A percentile compares a stretch with the other conserved stretches of the same genome.
Conservation (phyloP, 2,329 filamentous ascomycete genomes). For the Fusarium sp. region DNA sequence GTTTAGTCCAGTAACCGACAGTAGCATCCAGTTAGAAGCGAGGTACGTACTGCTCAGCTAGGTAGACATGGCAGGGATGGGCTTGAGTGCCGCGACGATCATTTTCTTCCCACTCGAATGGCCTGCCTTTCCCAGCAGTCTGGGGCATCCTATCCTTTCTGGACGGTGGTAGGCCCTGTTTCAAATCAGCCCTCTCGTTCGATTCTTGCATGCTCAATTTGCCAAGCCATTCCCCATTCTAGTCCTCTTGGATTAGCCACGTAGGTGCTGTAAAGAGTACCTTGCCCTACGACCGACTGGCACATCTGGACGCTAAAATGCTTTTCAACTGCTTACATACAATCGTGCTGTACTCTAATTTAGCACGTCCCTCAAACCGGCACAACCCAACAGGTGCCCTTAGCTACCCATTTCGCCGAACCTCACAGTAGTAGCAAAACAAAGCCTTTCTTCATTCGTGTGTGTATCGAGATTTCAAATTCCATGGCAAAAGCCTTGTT, state of each 20-base stretch:
- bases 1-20: no score
- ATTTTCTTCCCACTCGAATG: slow-evolving; percentile 40
- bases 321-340: neutral
- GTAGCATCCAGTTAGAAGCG: no score
- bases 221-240: slow-evolving; percentile 2
- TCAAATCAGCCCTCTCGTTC: slow-evolving; percentile 46
- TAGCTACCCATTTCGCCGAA: neutral
- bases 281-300: neutral
- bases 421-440: neutral
- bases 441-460: neutral
- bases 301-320: neutral
- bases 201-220: slow-evolving; percentile 48
- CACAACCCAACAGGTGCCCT: neutral
- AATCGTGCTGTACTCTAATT: slow-evolving; percentile 5
- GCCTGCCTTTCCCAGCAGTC: slow-evolving; percentile 42
- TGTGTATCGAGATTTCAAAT: slow-evolving; percentile 3
- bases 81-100: slow-evolving; percentile 49
- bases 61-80: slow-evolving; percentile 23
- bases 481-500: slow-evolving; percentile 7
- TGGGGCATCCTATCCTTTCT: slow-evolving; percentile 47
- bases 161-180: slow-evolving; percentile 37
- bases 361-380: neutral
- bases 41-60: neutral
- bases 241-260: neutral
- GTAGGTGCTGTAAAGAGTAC: neutral